Evolutionary conservation across 352 stramenopile species (phyloP).

Genomic region (Plasmopara halstedii): DNA sequence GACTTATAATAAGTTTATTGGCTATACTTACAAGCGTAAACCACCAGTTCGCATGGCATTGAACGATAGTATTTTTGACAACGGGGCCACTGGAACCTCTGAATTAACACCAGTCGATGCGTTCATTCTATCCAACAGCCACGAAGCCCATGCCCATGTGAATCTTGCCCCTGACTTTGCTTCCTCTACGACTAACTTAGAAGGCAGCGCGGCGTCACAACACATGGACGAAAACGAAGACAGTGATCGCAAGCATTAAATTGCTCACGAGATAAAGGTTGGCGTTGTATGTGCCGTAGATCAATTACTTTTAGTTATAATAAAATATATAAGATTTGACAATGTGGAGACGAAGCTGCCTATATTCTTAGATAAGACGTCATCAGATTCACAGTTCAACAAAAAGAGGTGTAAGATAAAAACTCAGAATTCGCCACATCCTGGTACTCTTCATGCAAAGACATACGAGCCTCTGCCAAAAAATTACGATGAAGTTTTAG

Average conservation of each 20-base stretch:
- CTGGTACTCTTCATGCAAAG: too few species aligned
- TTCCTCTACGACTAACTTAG: background rate
- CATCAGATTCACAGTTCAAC: too few species aligned
- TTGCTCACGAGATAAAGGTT: background rate
- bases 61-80: conserved; percentile 67
- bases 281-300: background rate
- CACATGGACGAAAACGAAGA: background rate
- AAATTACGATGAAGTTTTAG: too few species aligned
- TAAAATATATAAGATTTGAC: background rate
- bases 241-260: background rate
- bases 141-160: background rate
- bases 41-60: conserved; percentile 73
- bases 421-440: too few species aligned
- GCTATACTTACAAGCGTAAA: conserved; percentile 89
- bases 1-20: conserved; percentile 89
- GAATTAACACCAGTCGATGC: background rate
- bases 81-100: background rate
- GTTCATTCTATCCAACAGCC: background rate
- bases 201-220: background rate
- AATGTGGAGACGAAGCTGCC: background rate
- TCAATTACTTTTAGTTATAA: background rate
- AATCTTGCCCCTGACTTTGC: background rate
- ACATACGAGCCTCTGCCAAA: too few species aligned
- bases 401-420: too few species aligned
- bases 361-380: too few species aligned